Base-by-base conservation (phyloP, 192 early-diverging fungal genomes). In the Entomortierella parvispora region DNA sequence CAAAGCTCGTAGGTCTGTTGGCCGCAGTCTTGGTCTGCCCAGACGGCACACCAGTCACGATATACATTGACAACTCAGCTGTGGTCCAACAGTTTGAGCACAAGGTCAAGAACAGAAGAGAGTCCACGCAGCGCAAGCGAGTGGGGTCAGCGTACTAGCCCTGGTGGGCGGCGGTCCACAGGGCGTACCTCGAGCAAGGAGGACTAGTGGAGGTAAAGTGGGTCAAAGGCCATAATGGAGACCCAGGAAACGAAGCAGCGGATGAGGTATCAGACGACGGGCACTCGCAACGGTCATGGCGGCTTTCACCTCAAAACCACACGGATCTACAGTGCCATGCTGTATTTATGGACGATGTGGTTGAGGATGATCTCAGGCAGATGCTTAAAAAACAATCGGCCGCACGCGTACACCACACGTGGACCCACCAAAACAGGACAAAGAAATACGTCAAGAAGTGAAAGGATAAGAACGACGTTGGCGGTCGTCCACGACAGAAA, bases 211-310 rank as follows among this genome's bases (percentile, higher is more conserved):
- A 22, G 3, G 59, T 48, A 3, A 14, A 33, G 25, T 61, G 46
- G 59, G 26, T 61, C 4, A 28, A 18, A 29, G 59, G 59, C 1
- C 59, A 61, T 31, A 12, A 17, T 4, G 25, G 59, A 1, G 26
- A 47, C 18, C 26, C 3, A 33, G 59, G 59, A 10, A 61, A 61
- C 46, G 59, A 61, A 33, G 45, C 59, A 6, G 45, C 59, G 18
- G 59, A 61, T 17, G 20, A 49, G 31, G 23, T 31, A 23, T 43
- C 45, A 6, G 44, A 46, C 18, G 10, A 18, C 2, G 59, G n/a
- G 2, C 58, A 59, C 58, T 45, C 9, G 2, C 23, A 26, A 4
- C 6, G n/a, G 22, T 3, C 26, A 4, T 40, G 57, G 54, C 18
- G 40, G 9, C 54, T 56, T n/a, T 2, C 10, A 6, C 29, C 45